Evolutionary conservation across 2,329 filamentous ascomycete genomes (phyloP).

Genomic region (Colletotrichum spinosum): DNA sequence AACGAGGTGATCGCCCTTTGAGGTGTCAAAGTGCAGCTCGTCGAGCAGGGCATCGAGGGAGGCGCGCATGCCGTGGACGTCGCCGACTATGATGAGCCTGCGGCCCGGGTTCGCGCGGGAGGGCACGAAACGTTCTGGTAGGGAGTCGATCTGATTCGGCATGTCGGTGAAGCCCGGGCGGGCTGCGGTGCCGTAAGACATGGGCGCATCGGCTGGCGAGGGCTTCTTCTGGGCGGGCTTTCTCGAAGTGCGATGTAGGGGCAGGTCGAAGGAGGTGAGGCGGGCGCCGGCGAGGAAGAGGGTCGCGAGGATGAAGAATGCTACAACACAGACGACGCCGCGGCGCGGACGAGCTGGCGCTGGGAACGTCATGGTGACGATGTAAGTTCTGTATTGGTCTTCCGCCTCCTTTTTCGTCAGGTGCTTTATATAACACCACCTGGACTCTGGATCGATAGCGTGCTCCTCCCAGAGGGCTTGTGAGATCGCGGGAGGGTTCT

Average conservation of each 20-base stretch:
- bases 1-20: constrained; percentile 75
- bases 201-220: constrained; percentile 47
- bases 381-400: neutral
- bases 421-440: no score
- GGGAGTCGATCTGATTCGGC: constrained; percentile 37
- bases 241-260: constrained; percentile 24
- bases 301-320: constrained; percentile 48
- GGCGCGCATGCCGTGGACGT: constrained; percentile 88
- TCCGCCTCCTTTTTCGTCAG: neutral
- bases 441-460: no score
- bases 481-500: neutral
- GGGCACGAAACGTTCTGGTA: constrained; percentile 47
- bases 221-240: constrained; percentile 21
- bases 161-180: constrained; percentile 51
- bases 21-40: constrained; percentile 70
- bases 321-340: constrained; percentile 13
- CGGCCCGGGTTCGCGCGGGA: constrained; percentile 54
- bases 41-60: constrained; percentile 75
- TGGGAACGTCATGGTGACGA: constrained; percentile 21
- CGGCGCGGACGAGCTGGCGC: constrained; percentile 23
- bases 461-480: neutral
- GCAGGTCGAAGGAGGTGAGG: constrained; percentile 42
- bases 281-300: constrained; percentile 49
- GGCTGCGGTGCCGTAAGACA: constrained; percentile 53
- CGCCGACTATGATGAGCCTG: constrained; percentile 84